Evolutionary conservation across 176 grass and related monocot genomes (phyloP), one percentile per base, ranked within the genome.

Genomic region (Oryza nivara): DNA sequence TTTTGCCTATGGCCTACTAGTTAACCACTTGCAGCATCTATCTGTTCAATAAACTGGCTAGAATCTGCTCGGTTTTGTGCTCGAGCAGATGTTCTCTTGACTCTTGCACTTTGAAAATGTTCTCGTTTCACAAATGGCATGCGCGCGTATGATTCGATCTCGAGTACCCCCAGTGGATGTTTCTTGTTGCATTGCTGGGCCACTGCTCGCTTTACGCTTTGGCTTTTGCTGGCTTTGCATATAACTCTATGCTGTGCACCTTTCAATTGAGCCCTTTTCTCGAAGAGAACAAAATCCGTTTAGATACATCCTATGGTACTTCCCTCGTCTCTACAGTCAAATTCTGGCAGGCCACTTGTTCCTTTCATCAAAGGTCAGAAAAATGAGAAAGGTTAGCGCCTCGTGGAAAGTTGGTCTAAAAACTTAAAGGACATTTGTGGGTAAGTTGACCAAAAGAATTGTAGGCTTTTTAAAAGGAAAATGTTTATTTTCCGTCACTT

Each of bases 301-400:
- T 23, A 38, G 46, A 81, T 69, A 35, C 43, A 70, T 17, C 28
- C 28, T 22, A 69, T 69, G 66, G 11, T 68, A n/a, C 26, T 51
- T 36, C 3, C 44, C 16, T 22, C 20, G 7, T 35, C 45, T n/a
- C 20, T 34, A 4, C 10, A 3, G 3, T 49, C 4, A 68, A 68
- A 68, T 9, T 51, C 78, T 49, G 64, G 26, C 64, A 6, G 5
- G 26, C 45, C 78, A 68, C 77, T 79, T 34, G 41, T 20, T 80
- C 23, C 12, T 47, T 47, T 47, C 15, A 4, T 68, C 0, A 16
- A 67, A 48, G 28, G 41, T 23, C 45, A 46, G 30, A 67, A 14
- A 28, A 2, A 68, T 22, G 9, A 79, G 46, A 6, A 17, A 80
- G 11, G 41, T 1, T 51, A 5, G 9, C 22, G 4, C 16, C 26